phyloP scores from a whole-genome alignment of 2,329 filamentous ascomycete genomes.

The Fusarium compactum region DNA sequence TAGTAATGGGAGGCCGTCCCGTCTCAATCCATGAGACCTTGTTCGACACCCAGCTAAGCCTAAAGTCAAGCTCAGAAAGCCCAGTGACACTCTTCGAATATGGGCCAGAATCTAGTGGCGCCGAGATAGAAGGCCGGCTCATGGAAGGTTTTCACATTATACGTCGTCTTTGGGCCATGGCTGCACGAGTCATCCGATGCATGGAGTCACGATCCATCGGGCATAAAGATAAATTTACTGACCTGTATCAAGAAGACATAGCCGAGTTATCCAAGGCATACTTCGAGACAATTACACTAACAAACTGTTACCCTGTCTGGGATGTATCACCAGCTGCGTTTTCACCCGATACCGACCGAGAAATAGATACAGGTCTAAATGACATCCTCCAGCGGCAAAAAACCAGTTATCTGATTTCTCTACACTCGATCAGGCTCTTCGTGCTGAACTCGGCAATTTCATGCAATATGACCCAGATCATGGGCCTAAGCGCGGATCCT shows the following conservation, averaged over 20 bases:
- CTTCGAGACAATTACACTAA: not conserved
- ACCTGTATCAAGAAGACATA: not conserved
- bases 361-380: not conserved
- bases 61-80: not conserved
- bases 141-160: slow-evolving; percentile 5
- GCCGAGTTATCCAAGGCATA: not conserved
- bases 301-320: not conserved
- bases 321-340: not conserved
- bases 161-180: slow-evolving; percentile 7
- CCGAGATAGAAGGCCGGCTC: not conserved
- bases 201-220: not conserved
- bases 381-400: not conserved
- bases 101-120: not conserved
- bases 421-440: not conserved
- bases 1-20: not conserved
- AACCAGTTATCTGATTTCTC: not conserved
- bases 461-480: not conserved
- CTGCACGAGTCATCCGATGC: slow-evolving; percentile 1
- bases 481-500: not conserved
- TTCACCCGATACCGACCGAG: not conserved
- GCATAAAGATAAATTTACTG: not conserved
- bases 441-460: not conserved
- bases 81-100: not conserved
- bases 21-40: slow-evolving; percentile 3
- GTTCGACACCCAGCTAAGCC: not conserved